Conservation (phyloP, 2,329 filamentous ascomycete species). For the Chrysoporthe puriensis region DNA sequence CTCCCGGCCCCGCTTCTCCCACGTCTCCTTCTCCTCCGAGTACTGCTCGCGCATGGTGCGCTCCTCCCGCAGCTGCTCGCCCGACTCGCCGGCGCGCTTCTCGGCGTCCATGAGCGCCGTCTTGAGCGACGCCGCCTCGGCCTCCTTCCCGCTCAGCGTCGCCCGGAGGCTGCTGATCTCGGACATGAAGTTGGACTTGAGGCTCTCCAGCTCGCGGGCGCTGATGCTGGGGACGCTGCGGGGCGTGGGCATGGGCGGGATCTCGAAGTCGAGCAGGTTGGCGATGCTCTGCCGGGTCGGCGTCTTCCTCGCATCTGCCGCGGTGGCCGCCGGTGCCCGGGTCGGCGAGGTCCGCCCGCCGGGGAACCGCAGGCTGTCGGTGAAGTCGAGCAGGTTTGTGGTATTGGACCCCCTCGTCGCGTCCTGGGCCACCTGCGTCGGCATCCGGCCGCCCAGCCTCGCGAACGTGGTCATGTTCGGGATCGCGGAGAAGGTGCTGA, state of each 20-base stretch:
- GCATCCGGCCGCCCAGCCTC: slow-evolving; percentile 59
- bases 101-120: slow-evolving; percentile 88
- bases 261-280: slow-evolving; percentile 85
- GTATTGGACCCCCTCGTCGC: slow-evolving; percentile 56
- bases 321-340: slow-evolving; percentile 37
- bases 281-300: slow-evolving; percentile 58
- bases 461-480: slow-evolving; percentile 86
- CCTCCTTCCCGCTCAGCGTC: slow-evolving; percentile 88
- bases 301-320: slow-evolving; percentile 43
- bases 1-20: slow-evolving; percentile 83
- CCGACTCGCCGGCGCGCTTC: slow-evolving; percentile 82
- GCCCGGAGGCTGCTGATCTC: slow-evolving; percentile 95
- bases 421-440: slow-evolving; percentile 27
- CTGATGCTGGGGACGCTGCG: slow-evolving; percentile 90
- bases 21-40: slow-evolving; percentile 74
- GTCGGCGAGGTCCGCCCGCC: slow-evolving; percentile 41
- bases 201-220: slow-evolving; percentile 85
- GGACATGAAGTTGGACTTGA: slow-evolving; percentile 88
- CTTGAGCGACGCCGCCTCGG: slow-evolving; percentile 86
- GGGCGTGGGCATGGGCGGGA: slow-evolving; percentile 91
- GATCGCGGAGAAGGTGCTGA: slow-evolving; percentile 88
- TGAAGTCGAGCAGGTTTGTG: slow-evolving; percentile 86
- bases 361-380: slow-evolving; percentile 66
- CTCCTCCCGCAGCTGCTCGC: slow-evolving; percentile 83
- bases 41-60: slow-evolving; percentile 70